Evolutionary conservation across 306 rosid genomes (phyloP).

Genomic region (Mimosa pudica): DNA sequence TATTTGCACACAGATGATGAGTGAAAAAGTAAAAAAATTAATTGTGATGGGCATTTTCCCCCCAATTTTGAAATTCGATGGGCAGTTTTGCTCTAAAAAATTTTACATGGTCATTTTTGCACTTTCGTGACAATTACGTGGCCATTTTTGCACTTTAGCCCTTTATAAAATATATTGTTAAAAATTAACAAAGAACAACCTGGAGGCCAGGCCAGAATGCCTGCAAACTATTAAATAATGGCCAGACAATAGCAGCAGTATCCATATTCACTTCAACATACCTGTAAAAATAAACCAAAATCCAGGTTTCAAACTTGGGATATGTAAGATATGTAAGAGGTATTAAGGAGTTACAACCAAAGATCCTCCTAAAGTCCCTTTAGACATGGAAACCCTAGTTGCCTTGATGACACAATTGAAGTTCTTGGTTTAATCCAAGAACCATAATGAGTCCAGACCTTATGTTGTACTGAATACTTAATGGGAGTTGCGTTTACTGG

Average conservation of each 20-base stretch:
- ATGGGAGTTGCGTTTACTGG: background rate
- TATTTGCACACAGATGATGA: too few species aligned
- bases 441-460: background rate
- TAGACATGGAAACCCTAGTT: background rate
- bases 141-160: too few species aligned
- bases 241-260: slow-evolving; percentile 95
- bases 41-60: too few species aligned
- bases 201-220: slow-evolving; percentile 99
- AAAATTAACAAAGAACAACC: slow-evolving; percentile 53
- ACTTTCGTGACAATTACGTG: too few species aligned
- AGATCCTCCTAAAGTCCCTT: background rate
- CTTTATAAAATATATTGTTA: background rate
- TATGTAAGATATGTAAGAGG: slow-evolving; percentile 16
- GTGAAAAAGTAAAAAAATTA: too few species aligned
- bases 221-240: slow-evolving; percentile 94
- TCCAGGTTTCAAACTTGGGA: slow-evolving; percentile 30
- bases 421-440: background rate
- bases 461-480: background rate
- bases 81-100: too few species aligned
- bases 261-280: slow-evolving; percentile 99
- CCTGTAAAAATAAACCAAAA: slow-evolving; percentile 54
- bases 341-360: background rate
- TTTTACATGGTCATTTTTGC: too few species aligned
- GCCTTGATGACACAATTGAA: background rate
- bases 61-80: too few species aligned